Conservation (phyloP, 2,329 filamentous ascomycete species). For the Xylaria sp. region DNA sequence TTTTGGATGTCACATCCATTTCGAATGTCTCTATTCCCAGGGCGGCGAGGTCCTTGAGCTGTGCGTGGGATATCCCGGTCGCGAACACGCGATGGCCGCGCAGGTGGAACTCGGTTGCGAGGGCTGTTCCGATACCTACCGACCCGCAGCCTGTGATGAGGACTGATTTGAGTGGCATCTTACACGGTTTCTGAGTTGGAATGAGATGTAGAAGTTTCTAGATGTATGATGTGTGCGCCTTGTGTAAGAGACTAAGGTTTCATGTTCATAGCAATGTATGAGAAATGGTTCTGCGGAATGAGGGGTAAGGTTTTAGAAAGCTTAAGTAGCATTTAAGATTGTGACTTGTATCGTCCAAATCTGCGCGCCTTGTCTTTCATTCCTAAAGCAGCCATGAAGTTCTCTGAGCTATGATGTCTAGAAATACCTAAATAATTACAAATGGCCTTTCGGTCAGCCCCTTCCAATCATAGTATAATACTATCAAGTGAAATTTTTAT, state of each 20-base stretch:
- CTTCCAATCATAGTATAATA: background rate
- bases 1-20: conserved; percentile 43
- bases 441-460: background rate
- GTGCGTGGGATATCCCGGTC: conserved; percentile 40
- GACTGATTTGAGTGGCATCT: conserved; percentile 43
- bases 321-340: background rate
- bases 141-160: conserved; percentile 46
- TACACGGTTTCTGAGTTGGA: background rate
- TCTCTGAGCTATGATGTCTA: background rate
- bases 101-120: conserved; percentile 45
- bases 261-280: background rate
- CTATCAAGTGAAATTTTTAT: background rate
- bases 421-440: background rate
- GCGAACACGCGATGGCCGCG: conserved; percentile 48
- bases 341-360: background rate
- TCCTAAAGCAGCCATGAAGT: background rate
- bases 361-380: background rate
- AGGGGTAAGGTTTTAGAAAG: background rate
- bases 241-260: background rate
- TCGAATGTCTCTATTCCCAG: conserved; percentile 40
- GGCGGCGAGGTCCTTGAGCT: conserved; percentile 34
- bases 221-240: background rate
- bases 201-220: background rate
- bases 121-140: conserved; percentile 42
- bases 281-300: background rate